Base-by-base conservation (phyloP, 495 filamentous ascomycete species). In the Penicillium atrosanguineum region DNA sequence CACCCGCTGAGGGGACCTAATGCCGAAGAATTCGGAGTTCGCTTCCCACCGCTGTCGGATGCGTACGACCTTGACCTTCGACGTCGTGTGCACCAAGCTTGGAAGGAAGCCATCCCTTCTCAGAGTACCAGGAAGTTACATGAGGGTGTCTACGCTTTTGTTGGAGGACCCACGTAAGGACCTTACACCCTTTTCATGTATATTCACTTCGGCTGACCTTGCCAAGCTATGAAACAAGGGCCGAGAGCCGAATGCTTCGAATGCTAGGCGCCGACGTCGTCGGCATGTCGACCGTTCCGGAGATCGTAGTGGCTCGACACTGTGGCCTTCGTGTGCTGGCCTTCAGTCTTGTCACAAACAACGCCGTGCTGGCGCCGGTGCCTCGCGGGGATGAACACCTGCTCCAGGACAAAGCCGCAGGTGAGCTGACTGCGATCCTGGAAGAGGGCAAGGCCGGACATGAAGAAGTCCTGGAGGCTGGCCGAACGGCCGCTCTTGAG, bases 241-340 rank as follows among this genome's bases (percentile, higher is more conserved):
- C 88, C 12, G 88, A 91, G 64, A 90, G 87, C 57, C 80, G 87
- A 18, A 83, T 91, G 81, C 77, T 91, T 52, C 77, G 75, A 25
- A 70, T 65, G 31, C 64, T 89, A 14, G 87, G 87, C 7, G 87
- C 85, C 23, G 87, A 91, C 66, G 67, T 90, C 16, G 87, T 90
- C 4, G 87, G 87, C 8, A 90, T 91, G 88, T 88, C 84, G 16
- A 90, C 87, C 6, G 85, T 90, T 15, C 88, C 88, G 11, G 88
- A 91, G 62, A 85, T 90, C 38, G 79, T 90, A 45, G 83, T 87
- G 16, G 87, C 88, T 14, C 77, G 88, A 56, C 88, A 91, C 61
- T 83, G 78, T 50, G 84, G 81, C 11, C 76, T 91, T 49, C 74
- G 81, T 28, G 83, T 90, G n/a, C 64, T 89, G 39, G 88, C 86